Base-by-base conservation (phyloP, 176 grass and related monocot species). In the Chrysopogon serrulatus region DNA sequence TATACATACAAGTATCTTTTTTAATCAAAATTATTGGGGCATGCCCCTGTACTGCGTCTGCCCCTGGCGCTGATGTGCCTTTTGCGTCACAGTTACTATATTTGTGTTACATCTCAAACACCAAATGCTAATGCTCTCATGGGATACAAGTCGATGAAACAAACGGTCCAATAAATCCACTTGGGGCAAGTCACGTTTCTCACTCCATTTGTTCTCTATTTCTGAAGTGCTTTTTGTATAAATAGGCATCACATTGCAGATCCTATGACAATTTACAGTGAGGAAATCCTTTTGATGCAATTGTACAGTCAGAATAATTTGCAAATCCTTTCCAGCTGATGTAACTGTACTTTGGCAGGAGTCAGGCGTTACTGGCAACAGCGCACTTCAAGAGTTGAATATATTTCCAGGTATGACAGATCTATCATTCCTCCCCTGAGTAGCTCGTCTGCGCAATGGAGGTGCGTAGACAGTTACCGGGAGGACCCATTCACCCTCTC, bases 401-500 rank as follows among this genome's bases (percentile, higher is more conserved):
- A 94, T 40, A 78, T 90, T 94, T 84, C 96, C 93, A 64, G 81
- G 77, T 63, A 87, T 64, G 28, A 57, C 83, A 30, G 86, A 82
- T 88, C 86, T 96, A 73, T 91, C 96, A 27, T 85, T 94, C 90
- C 85, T 98, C 56, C 80, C 87, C 70, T 93, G 87, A 45, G 65
- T 87, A 73, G 87, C 70, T 86, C 86, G 91, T 73, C 89, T 92
- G 41, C 86, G 82, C 68, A 88, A 36, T 47, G 96, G 91, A 81
- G 96, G 96, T 30, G 89, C 85, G 71, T 94, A 92, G 81, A 99
- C 96, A 82, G 91, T 94, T 81, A 96, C 68, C 28, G 96, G 96
- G 18, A 95, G 89, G 65, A 94, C 80, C 96, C 96, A 96, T 68
- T 96, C 93, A 14, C 96, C 96, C 85, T 98, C 53, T 99, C 91